Evolutionary conservation across 306 rosid species (phyloP).

Genomic region (Lupinus albus): DNA sequence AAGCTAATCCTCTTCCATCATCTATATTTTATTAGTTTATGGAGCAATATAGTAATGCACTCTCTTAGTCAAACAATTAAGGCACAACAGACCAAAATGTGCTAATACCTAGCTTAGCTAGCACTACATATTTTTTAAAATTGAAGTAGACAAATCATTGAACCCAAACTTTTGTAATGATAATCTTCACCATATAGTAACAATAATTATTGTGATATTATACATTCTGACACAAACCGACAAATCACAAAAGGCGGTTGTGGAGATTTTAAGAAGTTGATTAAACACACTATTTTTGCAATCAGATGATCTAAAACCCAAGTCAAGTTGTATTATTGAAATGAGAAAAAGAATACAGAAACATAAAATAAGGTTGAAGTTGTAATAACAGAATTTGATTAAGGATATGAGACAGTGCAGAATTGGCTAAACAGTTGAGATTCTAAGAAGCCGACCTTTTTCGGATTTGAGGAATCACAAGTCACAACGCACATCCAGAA

Average conservation of each 20-base stretch:
- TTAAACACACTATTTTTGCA: conserved; percentile 52
- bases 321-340: conserved; percentile 28
- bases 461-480: conserved; percentile 67
- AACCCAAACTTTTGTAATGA: neutral
- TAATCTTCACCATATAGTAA: conserved; percentile 8
- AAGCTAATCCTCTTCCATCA: conserved; percentile 18
- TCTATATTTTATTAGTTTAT: conserved; percentile 3
- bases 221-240: conserved; percentile 51
- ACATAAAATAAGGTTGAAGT: conserved; percentile 40
- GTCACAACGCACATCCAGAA: conserved; percentile 70
- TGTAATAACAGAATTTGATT: conserved; percentile 36
- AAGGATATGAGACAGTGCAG: conserved; percentile 51
- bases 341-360: neutral
- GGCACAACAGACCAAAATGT: conserved; percentile 47
- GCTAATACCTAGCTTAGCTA: conserved; percentile 12
- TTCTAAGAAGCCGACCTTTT: conserved; percentile 58
- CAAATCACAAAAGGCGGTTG: conserved; percentile 64
- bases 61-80: conserved; percentile 59
- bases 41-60: conserved; percentile 28
- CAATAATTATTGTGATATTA: conserved; percentile 28
- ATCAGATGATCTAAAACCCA: conserved; percentile 49
- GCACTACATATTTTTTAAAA: conserved; percentile 7
- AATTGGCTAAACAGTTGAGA: conserved; percentile 60
- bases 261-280: conserved; percentile 44
- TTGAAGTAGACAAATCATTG: neutral